Evolutionary conservation across 2,329 filamentous ascomycete genomes (phyloP).

Genomic region (Fusarium fracticaudum): DNA sequence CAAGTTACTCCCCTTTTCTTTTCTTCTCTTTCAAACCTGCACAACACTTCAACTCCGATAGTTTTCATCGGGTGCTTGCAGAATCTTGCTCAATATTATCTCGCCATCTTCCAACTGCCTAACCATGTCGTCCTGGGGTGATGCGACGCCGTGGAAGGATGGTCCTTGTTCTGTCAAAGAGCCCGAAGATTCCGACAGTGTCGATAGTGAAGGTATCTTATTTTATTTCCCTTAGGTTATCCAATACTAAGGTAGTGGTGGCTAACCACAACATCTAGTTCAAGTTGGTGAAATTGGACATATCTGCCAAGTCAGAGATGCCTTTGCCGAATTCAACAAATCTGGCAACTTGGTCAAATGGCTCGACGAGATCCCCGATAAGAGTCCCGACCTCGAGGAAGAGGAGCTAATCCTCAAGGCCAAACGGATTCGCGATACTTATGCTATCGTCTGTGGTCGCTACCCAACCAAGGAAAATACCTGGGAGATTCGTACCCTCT

Average conservation of each 20-base stretch:
- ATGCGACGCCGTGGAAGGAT: too few species aligned
- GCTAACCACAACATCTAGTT: too few species aligned
- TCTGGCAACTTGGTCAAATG: accelerated
- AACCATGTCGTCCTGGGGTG: too few species aligned
- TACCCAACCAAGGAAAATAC: background rate
- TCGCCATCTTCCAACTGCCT: too few species aligned
- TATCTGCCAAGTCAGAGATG: background rate
- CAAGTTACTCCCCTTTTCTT: accelerated
- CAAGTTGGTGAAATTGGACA: too few species aligned
- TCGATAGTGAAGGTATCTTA: too few species aligned
- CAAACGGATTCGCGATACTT: background rate
- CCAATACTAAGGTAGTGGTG: too few species aligned
- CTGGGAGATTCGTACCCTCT: background rate
- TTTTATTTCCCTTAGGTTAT: too few species aligned
- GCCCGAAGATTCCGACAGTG: too few species aligned
- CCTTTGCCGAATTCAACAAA: background rate
- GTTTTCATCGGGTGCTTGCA: background rate
- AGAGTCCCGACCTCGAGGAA: too few species aligned
- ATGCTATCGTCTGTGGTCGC: background rate
- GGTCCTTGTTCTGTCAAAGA: too few species aligned
- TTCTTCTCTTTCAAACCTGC: accelerated
- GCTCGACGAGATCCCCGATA: background rate
- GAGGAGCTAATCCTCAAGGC: too few species aligned
- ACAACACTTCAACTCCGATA: background rate
- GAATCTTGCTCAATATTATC: background rate